phyloP scores from a whole-genome alignment of 2,329 filamentous ascomycete species.

The Ascochyta rabiei region DNA sequence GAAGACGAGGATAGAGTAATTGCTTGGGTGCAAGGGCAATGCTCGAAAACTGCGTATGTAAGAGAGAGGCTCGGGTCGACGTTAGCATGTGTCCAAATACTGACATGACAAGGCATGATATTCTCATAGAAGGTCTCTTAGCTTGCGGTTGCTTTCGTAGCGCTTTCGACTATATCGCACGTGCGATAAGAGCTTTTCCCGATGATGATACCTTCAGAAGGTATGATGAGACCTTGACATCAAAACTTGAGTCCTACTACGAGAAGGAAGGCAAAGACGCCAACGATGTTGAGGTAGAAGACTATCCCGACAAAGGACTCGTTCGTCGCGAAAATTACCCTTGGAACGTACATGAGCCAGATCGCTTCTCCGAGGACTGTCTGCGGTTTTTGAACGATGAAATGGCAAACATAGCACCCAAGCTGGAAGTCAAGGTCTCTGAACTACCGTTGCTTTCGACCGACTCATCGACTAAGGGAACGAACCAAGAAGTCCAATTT shows the following conservation, averaged over 20 bases:
- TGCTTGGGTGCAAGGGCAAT: conserved; percentile 29
- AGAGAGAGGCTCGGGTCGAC: not conserved
- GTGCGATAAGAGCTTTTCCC: conserved; percentile 63
- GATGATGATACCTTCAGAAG: conserved; percentile 62
- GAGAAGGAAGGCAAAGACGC: conserved; percentile 26
- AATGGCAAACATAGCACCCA: conserved; percentile 73
- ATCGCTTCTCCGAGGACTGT: conserved; percentile 60
- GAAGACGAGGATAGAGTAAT: conserved; percentile 5
- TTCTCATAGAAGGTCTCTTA: conserved; percentile 61
- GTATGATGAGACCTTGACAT: conserved; percentile 59
- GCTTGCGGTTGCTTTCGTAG: conserved; percentile 70
- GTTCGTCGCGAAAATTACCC: conserved; percentile 70
- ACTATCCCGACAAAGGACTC: conserved; percentile 71
- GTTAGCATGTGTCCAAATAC: not conserved
- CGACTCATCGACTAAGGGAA: conserved; percentile 32
- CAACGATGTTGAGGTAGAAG: conserved; percentile 56
- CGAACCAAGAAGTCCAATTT: conserved; percentile 60
- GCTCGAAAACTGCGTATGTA: conserved; percentile 41
- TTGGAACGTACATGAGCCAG: conserved; percentile 67
- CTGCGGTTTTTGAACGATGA: conserved; percentile 74
- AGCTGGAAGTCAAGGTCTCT: conserved; percentile 78
- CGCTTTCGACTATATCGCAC: conserved; percentile 68
- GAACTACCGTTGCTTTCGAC: conserved; percentile 70
- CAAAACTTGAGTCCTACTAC: conserved; percentile 31
- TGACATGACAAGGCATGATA: conserved; percentile 34